Base-by-base conservation (phyloP, 1,139 yeast species). In the Lodderomyces parapsilosis region DNA sequence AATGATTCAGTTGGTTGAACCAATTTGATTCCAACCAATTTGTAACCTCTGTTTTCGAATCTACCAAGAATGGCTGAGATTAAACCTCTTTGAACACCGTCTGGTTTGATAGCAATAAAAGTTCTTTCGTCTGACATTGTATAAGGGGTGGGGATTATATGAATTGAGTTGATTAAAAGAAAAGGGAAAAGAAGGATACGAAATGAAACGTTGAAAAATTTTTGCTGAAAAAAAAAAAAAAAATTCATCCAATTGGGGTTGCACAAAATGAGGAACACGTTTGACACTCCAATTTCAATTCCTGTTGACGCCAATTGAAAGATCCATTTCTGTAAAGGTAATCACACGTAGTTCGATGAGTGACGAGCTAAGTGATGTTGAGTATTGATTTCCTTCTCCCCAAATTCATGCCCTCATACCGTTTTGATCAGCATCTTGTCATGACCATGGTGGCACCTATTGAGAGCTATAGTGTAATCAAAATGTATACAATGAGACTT, bases 61-160 rank as follows among this genome's bases (percentile, higher is more conserved):
- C 99, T 90, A 62, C 86, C 80, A 59, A 94, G 68, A 78, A 94
- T 91, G 60, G 87, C 78, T 66, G 95, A 76, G 74, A 91, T 78
- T 70, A 94, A 82, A 54, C 98, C 97, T 80, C 99, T 90, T 81
- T 93, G 98, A 81, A 93, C 99, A 77, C 98, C 99, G 75, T 93
- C 99, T 76, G 99, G 99, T 68, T 93, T 93, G 74, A 93, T 87
- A 64, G 98, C 98, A 81, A 93, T 93, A 72, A 93, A 93, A 68
- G 98, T 91, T 87, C 96, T 89, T 78, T 91, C 98, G 77, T 73
- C 71, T 71, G 78, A 71, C 78, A 73, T 73, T 8, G 24, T 35
- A n/a, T n/a, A n/a, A n/a, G n/a, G n/a, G n/a, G n/a, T 15, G 25
- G 36, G 15, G n/a, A n/a, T n/a, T n/a, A n/a, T 27, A 13, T 24